Percentiles rank a stretch among this genome's conserved stretches.
Evolutionary conservation across 1,284 basidiomycete species (phyloP).

Genomic region (Heterobasidion parviporum): DNA sequence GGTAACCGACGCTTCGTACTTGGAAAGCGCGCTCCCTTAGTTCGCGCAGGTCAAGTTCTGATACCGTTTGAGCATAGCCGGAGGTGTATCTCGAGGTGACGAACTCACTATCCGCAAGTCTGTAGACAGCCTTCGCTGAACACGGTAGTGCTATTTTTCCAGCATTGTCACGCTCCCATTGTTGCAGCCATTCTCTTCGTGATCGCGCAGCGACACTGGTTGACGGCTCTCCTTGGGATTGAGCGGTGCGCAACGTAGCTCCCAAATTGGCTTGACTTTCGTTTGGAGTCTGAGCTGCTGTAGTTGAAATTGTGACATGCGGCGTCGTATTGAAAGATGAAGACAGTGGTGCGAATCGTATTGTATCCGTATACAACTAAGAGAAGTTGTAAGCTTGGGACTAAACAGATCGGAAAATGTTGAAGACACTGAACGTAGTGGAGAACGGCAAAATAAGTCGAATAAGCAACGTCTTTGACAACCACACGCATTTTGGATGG

Average conservation of each 20-base stretch:
- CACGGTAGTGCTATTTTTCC: conserved; percentile 62
- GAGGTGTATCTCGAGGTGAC: neutral
- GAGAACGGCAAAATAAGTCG: conserved; percentile 76
- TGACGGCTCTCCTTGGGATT: conserved; percentile 10
- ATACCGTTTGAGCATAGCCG: neutral
- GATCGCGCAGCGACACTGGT: conserved; percentile 20
- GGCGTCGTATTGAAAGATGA: conserved; percentile 46
- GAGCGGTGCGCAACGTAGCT: conserved; percentile 12
- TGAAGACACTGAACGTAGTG: conserved; percentile 57
- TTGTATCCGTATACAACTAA: conserved; percentile 79
- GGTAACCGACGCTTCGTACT: conserved; percentile 22
- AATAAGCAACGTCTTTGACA: conserved; percentile 73
- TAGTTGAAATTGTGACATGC: conserved; percentile 22
- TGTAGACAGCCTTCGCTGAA: conserved; percentile 83
- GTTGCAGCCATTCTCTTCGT: conserved; percentile 56
- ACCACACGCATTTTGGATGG: conserved; percentile 53
- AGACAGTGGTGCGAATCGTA: conserved; percentile 78
- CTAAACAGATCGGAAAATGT: neutral
- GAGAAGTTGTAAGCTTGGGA: conserved; percentile 2
- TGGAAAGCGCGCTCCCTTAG: conserved; percentile 64
- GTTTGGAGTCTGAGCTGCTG: conserved; percentile 20
- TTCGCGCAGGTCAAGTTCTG: conserved; percentile 62
- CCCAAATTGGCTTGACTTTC: conserved; percentile 27
- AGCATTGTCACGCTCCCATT: conserved; percentile 52
- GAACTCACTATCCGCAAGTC: conserved; percentile 72